phyloP scores from a whole-genome alignment of 2,329 filamentous ascomycete species.

The Amphichorda felina region DNA sequence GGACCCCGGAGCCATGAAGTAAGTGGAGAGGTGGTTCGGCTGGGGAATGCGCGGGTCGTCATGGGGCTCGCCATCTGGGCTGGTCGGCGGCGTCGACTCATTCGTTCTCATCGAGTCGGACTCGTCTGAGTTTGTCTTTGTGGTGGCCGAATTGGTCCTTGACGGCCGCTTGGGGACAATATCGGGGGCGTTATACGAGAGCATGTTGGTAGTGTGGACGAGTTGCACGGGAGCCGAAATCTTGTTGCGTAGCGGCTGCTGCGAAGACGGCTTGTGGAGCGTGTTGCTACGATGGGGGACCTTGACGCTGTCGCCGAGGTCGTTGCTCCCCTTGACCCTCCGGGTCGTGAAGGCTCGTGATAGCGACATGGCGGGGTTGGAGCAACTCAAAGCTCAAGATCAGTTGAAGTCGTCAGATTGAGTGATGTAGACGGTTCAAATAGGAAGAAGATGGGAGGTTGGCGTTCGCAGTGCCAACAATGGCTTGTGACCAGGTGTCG shows the following conservation, averaged over 20 bases:
- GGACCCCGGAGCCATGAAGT: conserved; percentile 43
- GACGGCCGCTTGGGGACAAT: conserved; percentile 40
- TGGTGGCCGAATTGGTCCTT: conserved; percentile 35
- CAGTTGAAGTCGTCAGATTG: too few species aligned
- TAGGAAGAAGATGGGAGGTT: too few species aligned
- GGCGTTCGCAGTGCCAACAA: too few species aligned
- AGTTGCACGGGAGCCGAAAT: conserved; percentile 85
- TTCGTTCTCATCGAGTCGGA: conserved; percentile 45
- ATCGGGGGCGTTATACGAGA: conserved; percentile 89
- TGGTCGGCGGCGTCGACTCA: conserved; percentile 48
- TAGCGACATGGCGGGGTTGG: conserved; percentile 33
- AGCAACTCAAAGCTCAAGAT: too few species aligned
- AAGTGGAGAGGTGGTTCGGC: conserved; percentile 57
- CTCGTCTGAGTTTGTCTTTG: conserved; percentile 57
- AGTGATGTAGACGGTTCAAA: too few species aligned
- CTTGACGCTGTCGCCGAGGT: conserved; percentile 26
- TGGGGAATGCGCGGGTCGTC: conserved; percentile 40
- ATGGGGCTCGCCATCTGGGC: conserved; percentile 48
- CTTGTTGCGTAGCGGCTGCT: conserved; percentile 44
- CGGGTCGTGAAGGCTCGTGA: conserved; percentile 62
- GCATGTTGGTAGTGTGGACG: conserved; percentile 89
- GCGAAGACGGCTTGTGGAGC: conserved; percentile 27
- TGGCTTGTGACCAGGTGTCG: too few species aligned
- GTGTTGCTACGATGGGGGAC: conserved; percentile 36
- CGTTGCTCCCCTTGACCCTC: conserved; percentile 37